These are phyloP conservation scores for Epichloe hybrida DNA, from an alignment of 2,329 filamentous ascomycete species.

Conservation along the genomic window DNA sequence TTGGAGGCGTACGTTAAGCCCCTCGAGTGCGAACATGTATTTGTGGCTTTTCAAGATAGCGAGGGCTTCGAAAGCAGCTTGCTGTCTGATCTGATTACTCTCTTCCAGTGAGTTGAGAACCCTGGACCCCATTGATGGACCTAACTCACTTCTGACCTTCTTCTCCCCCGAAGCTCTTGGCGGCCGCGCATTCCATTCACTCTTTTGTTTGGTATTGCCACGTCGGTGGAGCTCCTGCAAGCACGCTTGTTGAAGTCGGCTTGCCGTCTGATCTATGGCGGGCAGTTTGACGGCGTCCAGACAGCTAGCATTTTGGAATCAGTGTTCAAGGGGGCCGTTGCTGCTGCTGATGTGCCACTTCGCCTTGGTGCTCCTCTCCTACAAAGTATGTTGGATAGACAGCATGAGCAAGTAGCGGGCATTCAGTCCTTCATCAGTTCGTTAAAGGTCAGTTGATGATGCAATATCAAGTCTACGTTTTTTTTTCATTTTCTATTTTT, in stretches of 20 bases:
- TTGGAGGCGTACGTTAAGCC: constrained; percentile 46
- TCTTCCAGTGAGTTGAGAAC: constrained; percentile 44
- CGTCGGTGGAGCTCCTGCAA: constrained; percentile 67
- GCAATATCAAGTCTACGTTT: too few species aligned
- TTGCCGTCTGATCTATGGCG: constrained; percentile 52
- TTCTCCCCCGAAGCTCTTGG: constrained; percentile 35
- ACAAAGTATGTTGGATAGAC: constrained; percentile 52
- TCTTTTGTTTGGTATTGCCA: constrained; percentile 66
- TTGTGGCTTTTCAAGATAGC: constrained; percentile 67
- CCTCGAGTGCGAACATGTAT: constrained; percentile 42
- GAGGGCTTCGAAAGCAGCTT: constrained; percentile 65
- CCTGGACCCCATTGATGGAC: not conserved
- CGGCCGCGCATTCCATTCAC: constrained; percentile 63
- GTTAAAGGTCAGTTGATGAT: constrained; percentile 39
- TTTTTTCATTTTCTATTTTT: not conserved
- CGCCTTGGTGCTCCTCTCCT: constrained; percentile 52
- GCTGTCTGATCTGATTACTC: constrained; percentile 55
- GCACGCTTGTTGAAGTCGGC: constrained; percentile 57
- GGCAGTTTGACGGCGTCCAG: constrained; percentile 66
- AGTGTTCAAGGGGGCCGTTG: constrained; percentile 53
- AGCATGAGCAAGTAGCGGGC: constrained; percentile 64
- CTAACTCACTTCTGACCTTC: constrained; percentile 15
- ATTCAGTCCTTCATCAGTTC: constrained; percentile 59
- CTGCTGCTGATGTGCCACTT: constrained; percentile 40
- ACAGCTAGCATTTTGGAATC: constrained; percentile 58